Evolutionary conservation across 2,329 filamentous ascomycete species (phyloP), one percentile per base, ranked within the genome.

Genomic region (Fusarium pilosicola): DNA sequence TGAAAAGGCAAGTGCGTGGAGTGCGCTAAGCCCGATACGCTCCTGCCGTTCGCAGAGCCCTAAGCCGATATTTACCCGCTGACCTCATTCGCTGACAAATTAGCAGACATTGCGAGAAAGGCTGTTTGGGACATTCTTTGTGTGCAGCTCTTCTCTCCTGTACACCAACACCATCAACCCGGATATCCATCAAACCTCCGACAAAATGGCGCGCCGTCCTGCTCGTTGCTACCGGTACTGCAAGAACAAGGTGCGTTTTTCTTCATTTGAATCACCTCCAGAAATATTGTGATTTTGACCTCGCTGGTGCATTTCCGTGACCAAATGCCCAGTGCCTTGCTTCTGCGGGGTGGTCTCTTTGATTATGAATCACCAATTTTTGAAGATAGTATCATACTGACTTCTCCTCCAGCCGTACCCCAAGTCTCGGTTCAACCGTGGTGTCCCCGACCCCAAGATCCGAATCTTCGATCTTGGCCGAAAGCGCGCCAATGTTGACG

Each of bases 161-260:
- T 51, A 34, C 48, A 51, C 78, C 77, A 80, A 80, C 81, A 81
- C 79, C 81, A 84, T 76, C 80, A 77, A 80, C 30, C 34, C 71
- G 79, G 82, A 81, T 76, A 79, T 81, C 78, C 78, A 79, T 73
- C 79, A 79, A 83, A 87, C 90, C 87, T 88, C 89, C 87, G 90
- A 92, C 92, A 95, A 92, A 90, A 99, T 99, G 96, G 96, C 96
- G 85, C 95, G 96, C 88, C 95, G 96, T 93, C 96, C 96, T 85
- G 96, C 96, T 85, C 94, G 96, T 90, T 99, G 96, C 90, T 99
- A 97, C 92, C 93, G 96, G 85, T 99, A 99, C 94, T 99, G 96
- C 95, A 99, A 99, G 94, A 99, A 98, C 93, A 98, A 98, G 95
- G 95, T 97, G 85, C 88, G 93, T 87, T 75, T 48, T 58, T 20